Base-by-base conservation (phyloP, 1,284 basidiomycete species). In the Megacollybia platyphylla region DNA sequence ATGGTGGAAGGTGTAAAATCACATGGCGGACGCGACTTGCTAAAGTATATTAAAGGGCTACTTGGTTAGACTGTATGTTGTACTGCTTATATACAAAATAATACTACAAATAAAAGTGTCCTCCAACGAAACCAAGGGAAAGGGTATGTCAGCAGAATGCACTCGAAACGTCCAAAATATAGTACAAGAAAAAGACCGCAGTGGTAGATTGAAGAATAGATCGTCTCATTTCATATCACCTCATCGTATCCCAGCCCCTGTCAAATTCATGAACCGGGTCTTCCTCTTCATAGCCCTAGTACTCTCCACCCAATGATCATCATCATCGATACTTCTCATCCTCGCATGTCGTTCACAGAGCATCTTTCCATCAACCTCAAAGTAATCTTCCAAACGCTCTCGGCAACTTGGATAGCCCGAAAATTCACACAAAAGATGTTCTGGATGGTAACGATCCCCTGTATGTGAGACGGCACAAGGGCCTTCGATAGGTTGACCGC, bases 401-500 rank as follows among this genome's bases (percentile, higher is more conserved):
- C 59, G 60, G 58, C 84, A 87, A 48, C 65, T 68, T 8, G 60
- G 59, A 52, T 64, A 64, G 50, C 74, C 73, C 8, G 63, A 59
- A 55, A 71, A 70, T 59, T 85, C 81, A 57, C 82, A 86, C 11
- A 75, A 62, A 52, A 93, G 70, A 55, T 91, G 87, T 45, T 86
- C 84, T 2, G 88, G 86, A 56, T 93, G 90, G 61, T 83, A 92
- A 29, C 82, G 72, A 50, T 76, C 77, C 10, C 83, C 82, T 9
- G 75, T 63, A 49, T 88, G 79, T 11, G 79, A 83, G 17, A 91
- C 76, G 8, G 90, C 86, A 55, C 89, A 93, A 1, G 87, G 77
- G 1, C 90, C 89, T 61, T 94, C 90, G 53, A 94, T 89, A 1
- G 89, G 89, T 57, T 83, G 74, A 6, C 84, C 78, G 57, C 89